These are phyloP conservation scores for Pilasporangium apinafurcum DNA, from an alignment of 352 stramenopile species.

Conservation along the genomic window DNA sequence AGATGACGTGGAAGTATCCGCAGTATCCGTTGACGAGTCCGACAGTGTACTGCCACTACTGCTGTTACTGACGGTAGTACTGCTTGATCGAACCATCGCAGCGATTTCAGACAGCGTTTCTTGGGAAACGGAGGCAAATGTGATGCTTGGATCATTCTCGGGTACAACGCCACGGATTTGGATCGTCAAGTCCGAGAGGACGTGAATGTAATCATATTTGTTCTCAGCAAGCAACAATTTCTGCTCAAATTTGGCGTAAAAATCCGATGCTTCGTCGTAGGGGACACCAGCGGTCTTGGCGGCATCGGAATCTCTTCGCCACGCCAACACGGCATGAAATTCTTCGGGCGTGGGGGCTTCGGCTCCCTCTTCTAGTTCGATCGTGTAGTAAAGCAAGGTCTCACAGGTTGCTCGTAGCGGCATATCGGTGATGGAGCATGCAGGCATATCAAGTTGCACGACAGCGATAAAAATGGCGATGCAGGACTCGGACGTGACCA, in stretches of 20 bases:
- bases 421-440: slow-evolving; percentile 26
- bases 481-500: slow-evolving; percentile 25
- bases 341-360: slow-evolving; percentile 1
- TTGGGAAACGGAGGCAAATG: no score
- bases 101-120: no score
- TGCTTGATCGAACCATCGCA: no score
- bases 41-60: no score
- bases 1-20: no score
- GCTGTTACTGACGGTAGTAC: no score
- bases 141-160: no score
- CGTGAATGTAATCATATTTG: neutral
- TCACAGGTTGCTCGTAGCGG: slow-evolving; percentile 26
- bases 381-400: no score
- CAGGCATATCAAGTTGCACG: slow-evolving; percentile 22
- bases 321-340: slow-evolving; percentile 3
- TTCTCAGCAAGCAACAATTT: slow-evolving; percentile 3
- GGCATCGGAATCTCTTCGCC: slow-evolving; percentile 3
- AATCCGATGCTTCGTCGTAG: slow-evolving; percentile 1
- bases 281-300: slow-evolving; percentile 1
- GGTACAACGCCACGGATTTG: no score
- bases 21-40: no score
- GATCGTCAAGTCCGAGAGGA: slow-evolving; percentile 1
- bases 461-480: slow-evolving; percentile 28
- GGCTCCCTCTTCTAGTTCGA: no score
- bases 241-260: slow-evolving; percentile 5